phyloP scores from a whole-genome alignment of 2,329 filamentous ascomycete genomes.

The Metarhizium anisopliae region DNA sequence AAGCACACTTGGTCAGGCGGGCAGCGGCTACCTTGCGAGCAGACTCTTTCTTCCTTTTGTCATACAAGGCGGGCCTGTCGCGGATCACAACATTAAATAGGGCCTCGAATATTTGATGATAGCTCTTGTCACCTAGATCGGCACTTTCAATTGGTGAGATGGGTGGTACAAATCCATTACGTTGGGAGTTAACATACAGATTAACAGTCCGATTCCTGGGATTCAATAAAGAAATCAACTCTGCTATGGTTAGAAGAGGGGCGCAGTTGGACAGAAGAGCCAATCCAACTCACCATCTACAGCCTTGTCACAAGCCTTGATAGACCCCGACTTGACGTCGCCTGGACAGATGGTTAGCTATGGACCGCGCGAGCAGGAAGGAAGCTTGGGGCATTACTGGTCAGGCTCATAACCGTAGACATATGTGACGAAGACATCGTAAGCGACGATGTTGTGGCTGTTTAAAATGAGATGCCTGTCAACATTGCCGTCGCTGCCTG shows the following conservation, averaged over 20 bases:
- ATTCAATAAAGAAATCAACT: slow-evolving; percentile 30
- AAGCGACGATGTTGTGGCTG: background rate
- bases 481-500: background rate
- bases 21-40: slow-evolving; percentile 39
- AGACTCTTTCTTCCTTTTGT: slow-evolving; percentile 36
- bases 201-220: slow-evolving; percentile 23
- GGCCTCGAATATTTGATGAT: slow-evolving; percentile 70
- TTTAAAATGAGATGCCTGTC: background rate
- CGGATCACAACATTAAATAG: slow-evolving; percentile 61
- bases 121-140: slow-evolving; percentile 63
- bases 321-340: slow-evolving; percentile 23
- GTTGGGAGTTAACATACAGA: slow-evolving; percentile 22
- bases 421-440: slow-evolving; percentile 23
- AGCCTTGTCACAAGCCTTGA: slow-evolving; percentile 30
- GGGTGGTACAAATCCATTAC: background rate
- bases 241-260: slow-evolving; percentile 12
- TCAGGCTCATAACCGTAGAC: slow-evolving; percentile 24
- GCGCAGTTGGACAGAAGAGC: background rate
- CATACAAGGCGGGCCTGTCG: slow-evolving; percentile 59
- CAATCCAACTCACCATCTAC: slow-evolving; percentile 26
- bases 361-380: slow-evolving; percentile 5
- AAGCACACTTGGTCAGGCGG: slow-evolving; percentile 60
- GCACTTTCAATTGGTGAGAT: slow-evolving; percentile 13
- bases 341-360: slow-evolving; percentile 14
- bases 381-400: slow-evolving; percentile 16